phyloP scores from a whole-genome alignment of 2,329 filamentous ascomycete species.

The Fusarium succisae region DNA sequence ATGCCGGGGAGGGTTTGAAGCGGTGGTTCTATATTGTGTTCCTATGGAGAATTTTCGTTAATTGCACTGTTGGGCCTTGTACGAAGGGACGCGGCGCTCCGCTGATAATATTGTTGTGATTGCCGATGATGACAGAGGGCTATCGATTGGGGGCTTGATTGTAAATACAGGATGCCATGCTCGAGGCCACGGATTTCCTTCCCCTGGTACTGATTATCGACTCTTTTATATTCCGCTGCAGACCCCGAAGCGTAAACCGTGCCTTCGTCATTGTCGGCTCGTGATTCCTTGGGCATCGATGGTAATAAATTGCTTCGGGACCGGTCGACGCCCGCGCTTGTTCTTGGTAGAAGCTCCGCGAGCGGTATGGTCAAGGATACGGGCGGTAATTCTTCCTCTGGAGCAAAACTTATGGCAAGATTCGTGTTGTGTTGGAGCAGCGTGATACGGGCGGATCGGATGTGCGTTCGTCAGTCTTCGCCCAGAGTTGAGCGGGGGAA shows the following conservation, averaged over 20 bases:
- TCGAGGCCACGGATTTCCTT: rapidly evolving
- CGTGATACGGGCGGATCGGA: background rate
- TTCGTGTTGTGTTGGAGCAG: background rate
- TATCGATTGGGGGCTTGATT: background rate
- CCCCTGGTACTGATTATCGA: background rate
- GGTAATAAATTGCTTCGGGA: background rate
- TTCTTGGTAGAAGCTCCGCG: background rate
- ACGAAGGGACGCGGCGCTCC: rapidly evolving
- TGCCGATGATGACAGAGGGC: background rate
- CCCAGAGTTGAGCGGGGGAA: background rate
- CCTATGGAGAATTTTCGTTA: rapidly evolving
- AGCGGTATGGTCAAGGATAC: background rate
- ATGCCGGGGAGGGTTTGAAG: background rate
- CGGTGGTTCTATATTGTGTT: background rate
- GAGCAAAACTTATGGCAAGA: rapidly evolving
- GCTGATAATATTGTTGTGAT: background rate
- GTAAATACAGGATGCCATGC: rapidly evolving
- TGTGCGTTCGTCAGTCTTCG: background rate
- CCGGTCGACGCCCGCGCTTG: background rate
- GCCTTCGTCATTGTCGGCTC: background rate
- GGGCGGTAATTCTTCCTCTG: rapidly evolving
- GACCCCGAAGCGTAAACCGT: rapidly evolving
- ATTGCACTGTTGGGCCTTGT: rapidly evolving
- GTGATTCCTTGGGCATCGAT: background rate
- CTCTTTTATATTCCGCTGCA: rapidly evolving